phyloP scores from a whole-genome alignment of 106 monocot species.

The Chionographis japonica region DNA sequence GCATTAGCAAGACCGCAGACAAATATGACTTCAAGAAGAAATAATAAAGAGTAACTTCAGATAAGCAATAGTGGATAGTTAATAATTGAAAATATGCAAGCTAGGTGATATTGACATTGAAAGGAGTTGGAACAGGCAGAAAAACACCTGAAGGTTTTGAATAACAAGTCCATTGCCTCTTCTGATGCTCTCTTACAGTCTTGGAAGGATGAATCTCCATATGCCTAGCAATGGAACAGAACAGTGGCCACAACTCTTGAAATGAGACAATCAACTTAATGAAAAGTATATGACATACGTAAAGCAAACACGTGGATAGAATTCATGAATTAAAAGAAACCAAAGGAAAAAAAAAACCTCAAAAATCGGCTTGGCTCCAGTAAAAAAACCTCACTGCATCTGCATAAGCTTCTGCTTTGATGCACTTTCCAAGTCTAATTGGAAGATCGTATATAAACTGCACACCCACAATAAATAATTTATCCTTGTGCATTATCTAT shows the following conservation, averaged over 20 bases:
- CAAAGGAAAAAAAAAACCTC: slow-evolving; percentile 42
- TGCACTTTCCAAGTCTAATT: slow-evolving; percentile 76
- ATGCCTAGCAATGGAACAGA: slow-evolving; percentile 49
- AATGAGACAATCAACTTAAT: neutral
- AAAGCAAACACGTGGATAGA: neutral
- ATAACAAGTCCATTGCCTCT: slow-evolving; percentile 73
- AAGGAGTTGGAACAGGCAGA: too few relatives aligned
- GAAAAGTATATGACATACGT: neutral
- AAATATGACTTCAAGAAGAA: too few relatives aligned
- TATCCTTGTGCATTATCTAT: too few relatives aligned
- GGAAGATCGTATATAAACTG: slow-evolving; percentile 99
- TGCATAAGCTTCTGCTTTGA: slow-evolving; percentile 93
- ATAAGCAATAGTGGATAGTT: too few relatives aligned
- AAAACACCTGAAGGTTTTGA: slow-evolving; percentile 73
- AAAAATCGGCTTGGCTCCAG: slow-evolving; percentile 93
- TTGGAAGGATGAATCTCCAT: slow-evolving; percentile 94
- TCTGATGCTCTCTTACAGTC: slow-evolving; percentile 97
- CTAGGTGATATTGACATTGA: too few relatives aligned
- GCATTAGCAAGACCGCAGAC: too few relatives aligned
- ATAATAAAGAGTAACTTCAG: too few relatives aligned
- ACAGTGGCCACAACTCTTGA: neutral
- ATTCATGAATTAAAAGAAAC: neutral
- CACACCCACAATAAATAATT: slow-evolving; percentile 7
- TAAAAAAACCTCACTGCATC: slow-evolving; percentile 96
- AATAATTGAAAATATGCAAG: too few relatives aligned